Base-by-base conservation (phyloP, 2,329 filamentous ascomycete genomes). In the Coleophoma cylindrospora region DNA sequence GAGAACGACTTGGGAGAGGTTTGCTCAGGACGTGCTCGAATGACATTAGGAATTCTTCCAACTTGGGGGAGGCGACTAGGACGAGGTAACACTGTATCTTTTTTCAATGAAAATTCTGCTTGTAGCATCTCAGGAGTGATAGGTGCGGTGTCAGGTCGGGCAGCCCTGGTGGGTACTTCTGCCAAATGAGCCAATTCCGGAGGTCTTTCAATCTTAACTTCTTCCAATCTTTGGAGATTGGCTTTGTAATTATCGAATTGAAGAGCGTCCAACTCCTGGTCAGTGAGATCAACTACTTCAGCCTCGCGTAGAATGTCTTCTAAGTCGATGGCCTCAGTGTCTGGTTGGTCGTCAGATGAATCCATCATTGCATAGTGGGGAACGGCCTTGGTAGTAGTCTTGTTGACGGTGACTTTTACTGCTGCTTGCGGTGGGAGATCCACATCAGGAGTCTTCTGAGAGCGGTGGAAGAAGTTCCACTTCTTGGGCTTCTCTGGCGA, bases 1-100 rank as follows among this genome's bases (percentile, higher is more conserved):
- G 91, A 96, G 65, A 96, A 96, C 33, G 89, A 95, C 63, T 83
- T 85, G 1, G 87, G 80, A 1, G 88, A 85, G 1, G 81, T 80
- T 44, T 80, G 80, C 54, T 86, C 80, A 34, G 83, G 74, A 48
- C 84, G 79, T 43, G 79, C 83, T 43, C 82, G 89, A 32, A 92
- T 75, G 4, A 96, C 89, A 60, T 83, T 84, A 9, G 91, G 91
- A 47, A 96, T 96, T 14, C 91, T 82, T 9, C 91, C 91, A 43
- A 96, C 84, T 58, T 92, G 89, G 27, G 84, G 82, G 15, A 95
- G 78, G 61, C 91, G 79, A 62, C 82, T 88, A 10, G 80, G 80
- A 10, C 58, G 57, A 37, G 54, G 45, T 37, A 58, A 56, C 43
- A 54, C 55, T 32, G 44, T 37, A n/a, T 50, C 48, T 14, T 48